Percentiles rank a stretch among this genome's conserved stretches.
These are phyloP conservation scores for Fusarium sp. DNA, from an alignment of 2,329 filamentous ascomycete genomes.

Conservation along the genomic window DNA sequence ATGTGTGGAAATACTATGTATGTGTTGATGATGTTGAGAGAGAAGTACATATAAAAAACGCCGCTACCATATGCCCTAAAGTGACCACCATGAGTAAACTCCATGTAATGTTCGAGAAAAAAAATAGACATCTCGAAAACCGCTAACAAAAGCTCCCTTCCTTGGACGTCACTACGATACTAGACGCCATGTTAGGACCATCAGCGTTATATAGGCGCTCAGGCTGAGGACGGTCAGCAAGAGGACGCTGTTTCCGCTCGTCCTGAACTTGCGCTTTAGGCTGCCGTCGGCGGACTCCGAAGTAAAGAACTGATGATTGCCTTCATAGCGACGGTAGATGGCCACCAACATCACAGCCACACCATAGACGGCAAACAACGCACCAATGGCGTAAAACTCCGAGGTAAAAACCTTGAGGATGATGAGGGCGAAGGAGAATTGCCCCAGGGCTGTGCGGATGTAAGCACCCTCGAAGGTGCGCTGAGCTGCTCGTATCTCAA, in stretches of 20 bases:
- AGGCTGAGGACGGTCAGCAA: conserved; percentile 71
- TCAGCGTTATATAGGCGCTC: conserved; percentile 69
- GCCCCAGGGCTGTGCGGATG: conserved; percentile 91
- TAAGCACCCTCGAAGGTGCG: conserved; percentile 98
- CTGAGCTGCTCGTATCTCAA: conserved; percentile 95
- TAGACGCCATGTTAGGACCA: conserved; percentile 69
- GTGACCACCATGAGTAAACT: neutral
- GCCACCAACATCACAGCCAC: conserved; percentile 87
- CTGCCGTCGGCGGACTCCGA: conserved; percentile 52
- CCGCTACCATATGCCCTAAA: neutral
- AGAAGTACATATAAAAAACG: neutral
- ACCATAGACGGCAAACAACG: conserved; percentile 93
- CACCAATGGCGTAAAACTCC: conserved; percentile 98
- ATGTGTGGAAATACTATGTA: too few species aligned
- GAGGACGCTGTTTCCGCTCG: conserved; percentile 74
- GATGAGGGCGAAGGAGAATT: conserved; percentile 95
- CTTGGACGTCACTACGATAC: conserved; percentile 38
- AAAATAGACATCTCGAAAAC: neutral
- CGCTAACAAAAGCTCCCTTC: neutral
- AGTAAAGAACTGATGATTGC: conserved; percentile 93
- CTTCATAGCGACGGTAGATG: conserved; percentile 89
- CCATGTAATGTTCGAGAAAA: neutral
- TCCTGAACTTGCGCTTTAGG: conserved; percentile 70
- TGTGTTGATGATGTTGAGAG: neutral
- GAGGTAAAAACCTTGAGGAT: conserved; percentile 93